Evolutionary conservation across 176 grass and related monocot genomes (phyloP).

Genomic region (Avena atlantica): DNA sequence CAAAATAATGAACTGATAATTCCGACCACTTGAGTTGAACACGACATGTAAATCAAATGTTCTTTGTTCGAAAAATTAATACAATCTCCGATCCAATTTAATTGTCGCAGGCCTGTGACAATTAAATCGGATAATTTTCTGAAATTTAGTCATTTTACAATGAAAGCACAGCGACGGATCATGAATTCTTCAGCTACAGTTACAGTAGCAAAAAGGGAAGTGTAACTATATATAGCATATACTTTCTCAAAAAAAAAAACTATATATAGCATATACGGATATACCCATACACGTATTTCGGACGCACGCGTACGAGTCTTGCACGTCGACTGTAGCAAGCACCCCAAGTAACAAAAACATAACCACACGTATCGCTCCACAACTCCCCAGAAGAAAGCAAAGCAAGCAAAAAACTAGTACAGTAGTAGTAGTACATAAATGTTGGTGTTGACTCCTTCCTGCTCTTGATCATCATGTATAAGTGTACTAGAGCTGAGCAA

Average conservation of each 20-base stretch:
- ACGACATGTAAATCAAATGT: background rate
- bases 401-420: too few species aligned
- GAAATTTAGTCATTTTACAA: background rate
- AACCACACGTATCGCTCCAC: conserved; percentile 15
- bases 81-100: too few species aligned
- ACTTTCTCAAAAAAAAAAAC: too few species aligned
- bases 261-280: conserved; percentile 39
- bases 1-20: background rate
- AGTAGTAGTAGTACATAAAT: background rate
- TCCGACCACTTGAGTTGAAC: background rate
- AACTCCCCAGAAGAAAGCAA: background rate
- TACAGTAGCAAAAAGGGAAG: background rate
- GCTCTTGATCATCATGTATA: background rate
- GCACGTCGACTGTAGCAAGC: background rate
- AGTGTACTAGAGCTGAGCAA: conserved; percentile 55
- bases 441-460: background rate
- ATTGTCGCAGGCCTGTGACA: too few species aligned
- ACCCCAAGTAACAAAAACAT: background rate
- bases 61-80: background rate
- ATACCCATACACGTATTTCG: conserved; percentile 12
- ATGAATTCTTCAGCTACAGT: background rate
- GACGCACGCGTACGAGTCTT: background rate
- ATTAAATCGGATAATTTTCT: too few species aligned
- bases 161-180: background rate
- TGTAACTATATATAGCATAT: conserved; percentile 36